phyloP scores from a whole-genome alignment of 495 filamentous ascomycete genomes.

The Penicillium robsamsonii region DNA sequence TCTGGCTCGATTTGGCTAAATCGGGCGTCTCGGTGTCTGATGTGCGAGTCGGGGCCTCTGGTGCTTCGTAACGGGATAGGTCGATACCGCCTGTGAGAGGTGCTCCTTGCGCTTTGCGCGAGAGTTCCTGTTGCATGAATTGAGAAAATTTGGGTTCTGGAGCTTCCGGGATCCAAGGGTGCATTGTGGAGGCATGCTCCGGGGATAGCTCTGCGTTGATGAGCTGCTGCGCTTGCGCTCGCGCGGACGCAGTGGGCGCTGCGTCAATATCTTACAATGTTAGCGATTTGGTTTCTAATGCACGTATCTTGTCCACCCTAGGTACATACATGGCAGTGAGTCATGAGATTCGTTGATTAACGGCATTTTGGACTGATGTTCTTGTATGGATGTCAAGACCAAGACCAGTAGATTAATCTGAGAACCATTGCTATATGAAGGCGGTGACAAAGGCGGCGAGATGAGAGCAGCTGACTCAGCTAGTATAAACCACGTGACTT shows the following conservation, averaged over 20 bases:
- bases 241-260: conserved; percentile 58
- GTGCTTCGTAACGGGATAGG: conserved; percentile 75
- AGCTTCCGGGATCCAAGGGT: conserved; percentile 41
- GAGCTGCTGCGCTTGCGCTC: conserved; percentile 57
- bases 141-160: conserved; percentile 53
- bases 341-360: conserved; percentile 72
- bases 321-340: conserved; percentile 72
- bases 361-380: conserved; percentile 50
- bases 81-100: conserved; percentile 67
- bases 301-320: neutral
- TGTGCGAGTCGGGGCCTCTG: conserved; percentile 39
- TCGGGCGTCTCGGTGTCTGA: conserved; percentile 32
- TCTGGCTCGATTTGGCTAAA: conserved; percentile 39
- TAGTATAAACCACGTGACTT: neutral
- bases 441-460: neutral
- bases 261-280: conserved; percentile 64
- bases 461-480: neutral
- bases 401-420: conserved; percentile 6
- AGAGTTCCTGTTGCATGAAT: conserved; percentile 60
- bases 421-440: neutral
- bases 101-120: conserved; percentile 52
- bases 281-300: conserved; percentile 6
- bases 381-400: neutral
- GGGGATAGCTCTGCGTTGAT: conserved; percentile 63
- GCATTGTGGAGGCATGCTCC: conserved; percentile 34